These are phyloP conservation scores for Pichia deserticola DNA, from an alignment of 805 yeast species.

Conservation along the genomic window DNA sequence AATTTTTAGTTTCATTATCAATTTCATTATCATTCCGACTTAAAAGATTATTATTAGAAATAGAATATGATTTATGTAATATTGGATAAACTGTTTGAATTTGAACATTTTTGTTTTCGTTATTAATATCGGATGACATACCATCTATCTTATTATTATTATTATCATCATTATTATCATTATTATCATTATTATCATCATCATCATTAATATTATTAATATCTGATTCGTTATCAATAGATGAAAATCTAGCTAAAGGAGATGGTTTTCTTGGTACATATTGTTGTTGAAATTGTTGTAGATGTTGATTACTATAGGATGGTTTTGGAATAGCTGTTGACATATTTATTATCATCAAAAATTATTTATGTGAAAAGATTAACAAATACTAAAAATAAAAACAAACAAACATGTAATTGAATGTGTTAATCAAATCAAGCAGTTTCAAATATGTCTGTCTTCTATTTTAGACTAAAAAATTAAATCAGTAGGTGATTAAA, in stretches of 20 bases:
- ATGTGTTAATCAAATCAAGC: too few species aligned
- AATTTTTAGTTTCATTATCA: background rate
- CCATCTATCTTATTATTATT: background rate
- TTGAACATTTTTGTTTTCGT: too few species aligned
- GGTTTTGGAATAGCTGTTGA: background rate
- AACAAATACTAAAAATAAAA: too few species aligned
- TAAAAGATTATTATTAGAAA: background rate
- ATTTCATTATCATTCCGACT: background rate
- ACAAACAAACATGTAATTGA: too few species aligned
- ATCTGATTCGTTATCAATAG: background rate
- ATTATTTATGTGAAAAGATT: too few species aligned
- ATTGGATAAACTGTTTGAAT: background rate
- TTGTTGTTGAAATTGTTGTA: constrained; percentile 3
- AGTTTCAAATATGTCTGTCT: too few species aligned
- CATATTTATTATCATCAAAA: background rate
- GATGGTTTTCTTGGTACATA: constrained; percentile 8
- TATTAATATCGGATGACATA: background rate
- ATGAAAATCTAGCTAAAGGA: constrained; percentile 6
- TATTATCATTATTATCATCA: background rate
- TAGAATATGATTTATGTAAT: background rate
- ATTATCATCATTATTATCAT: background rate
- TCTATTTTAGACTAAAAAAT: too few species aligned
- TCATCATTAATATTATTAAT: background rate
- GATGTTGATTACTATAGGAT: background rate
- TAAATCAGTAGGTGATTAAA: too few species aligned